Base-by-base conservation (phyloP, 2,329 filamentous ascomycete species). In the Dothiorella sarmentorum region DNA sequence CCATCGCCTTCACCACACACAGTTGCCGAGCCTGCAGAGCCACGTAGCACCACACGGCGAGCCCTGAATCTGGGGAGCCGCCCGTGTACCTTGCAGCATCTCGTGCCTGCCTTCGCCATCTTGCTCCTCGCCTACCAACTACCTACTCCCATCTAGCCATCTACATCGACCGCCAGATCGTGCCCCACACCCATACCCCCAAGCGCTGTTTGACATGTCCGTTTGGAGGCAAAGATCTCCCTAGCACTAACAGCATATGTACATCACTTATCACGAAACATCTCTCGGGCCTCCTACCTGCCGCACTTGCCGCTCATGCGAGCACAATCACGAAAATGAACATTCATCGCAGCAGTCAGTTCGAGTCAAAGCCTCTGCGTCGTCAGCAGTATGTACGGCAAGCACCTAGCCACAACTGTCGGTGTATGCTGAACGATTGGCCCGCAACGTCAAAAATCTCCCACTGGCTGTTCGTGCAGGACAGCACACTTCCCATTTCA, bases 11-110 rank as follows among this genome's bases (percentile, higher is more conserved):
- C 35, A 27, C 31, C 55, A 47, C 47, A 18, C 47, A 31, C 47
- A 52, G 31, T 49, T 53, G 49, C 55, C 43, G 35, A 29, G 56
- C 26, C 44, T 58, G 56, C 56, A 37, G 56, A 51, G 56, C 44
- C 56, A 44, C 37, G 44, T 58, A 37, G 44, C 56, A 58, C 44
- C 44, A 42, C 35, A 58, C 53, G 45, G 53, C 40, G 33, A 15
- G 49, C 37, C 49, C 37, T 38, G 26, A 55, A 20, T 55, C 52
- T 56, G 53, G 53, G 53, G 53, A 37, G 42, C 43, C 35, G 31
- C 31, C 42, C 42, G 40, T 42, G 55, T 57, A 38, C 42, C 42
- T 38, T 57, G 40, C 20, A 53, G 40, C 31, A 47, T 47, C 55
- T 44, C 37, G 38, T 35, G 26, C 53, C n/a, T n/a, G n/a, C n/a